A percentile compares a stretch with the other conserved stretches of the same genome.
Evolutionary conservation across 1,284 basidiomycete genomes (phyloP).

Genomic region (Earliella scabrosa): DNA sequence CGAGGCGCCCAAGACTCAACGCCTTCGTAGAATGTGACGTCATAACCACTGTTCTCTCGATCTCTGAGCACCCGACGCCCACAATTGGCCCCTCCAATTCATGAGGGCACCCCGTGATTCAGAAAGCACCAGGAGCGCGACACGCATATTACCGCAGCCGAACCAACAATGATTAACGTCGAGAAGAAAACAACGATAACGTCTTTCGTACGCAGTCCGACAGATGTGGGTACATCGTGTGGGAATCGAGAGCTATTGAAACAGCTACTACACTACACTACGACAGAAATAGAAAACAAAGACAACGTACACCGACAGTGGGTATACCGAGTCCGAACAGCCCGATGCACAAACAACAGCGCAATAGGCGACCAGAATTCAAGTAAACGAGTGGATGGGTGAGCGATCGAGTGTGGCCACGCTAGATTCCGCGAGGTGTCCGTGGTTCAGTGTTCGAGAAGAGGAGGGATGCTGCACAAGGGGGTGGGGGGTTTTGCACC

Average conservation of each 20-base stretch:
- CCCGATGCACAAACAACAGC: background rate
- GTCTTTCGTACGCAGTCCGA: no score
- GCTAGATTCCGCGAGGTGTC: constrained; percentile 5
- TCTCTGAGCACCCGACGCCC: no score
- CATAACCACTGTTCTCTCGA: no score
- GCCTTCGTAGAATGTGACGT: no score
- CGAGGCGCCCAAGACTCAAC: no score
- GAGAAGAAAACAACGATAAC: no score
- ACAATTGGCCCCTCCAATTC: no score
- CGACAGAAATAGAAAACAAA: background rate
- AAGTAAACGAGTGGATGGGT: constrained; percentile 18
- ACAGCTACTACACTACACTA: background rate
- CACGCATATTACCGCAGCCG: no score
- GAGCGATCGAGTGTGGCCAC: constrained; percentile 14
- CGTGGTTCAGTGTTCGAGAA: constrained; percentile 11
- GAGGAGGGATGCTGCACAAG: constrained; percentile 25
- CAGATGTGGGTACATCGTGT: background rate
- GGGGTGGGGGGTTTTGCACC: constrained; percentile 3
- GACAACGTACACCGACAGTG: background rate
- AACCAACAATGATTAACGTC: no score
- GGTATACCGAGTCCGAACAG: background rate
- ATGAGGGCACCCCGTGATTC: no score
- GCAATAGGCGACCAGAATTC: constrained; percentile 4
- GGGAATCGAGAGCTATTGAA: background rate
- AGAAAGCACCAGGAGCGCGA: no score